These are phyloP conservation scores for Phytophthora pinifolia DNA, from an alignment of 352 stramenopile species.

Conservation along the genomic window DNA sequence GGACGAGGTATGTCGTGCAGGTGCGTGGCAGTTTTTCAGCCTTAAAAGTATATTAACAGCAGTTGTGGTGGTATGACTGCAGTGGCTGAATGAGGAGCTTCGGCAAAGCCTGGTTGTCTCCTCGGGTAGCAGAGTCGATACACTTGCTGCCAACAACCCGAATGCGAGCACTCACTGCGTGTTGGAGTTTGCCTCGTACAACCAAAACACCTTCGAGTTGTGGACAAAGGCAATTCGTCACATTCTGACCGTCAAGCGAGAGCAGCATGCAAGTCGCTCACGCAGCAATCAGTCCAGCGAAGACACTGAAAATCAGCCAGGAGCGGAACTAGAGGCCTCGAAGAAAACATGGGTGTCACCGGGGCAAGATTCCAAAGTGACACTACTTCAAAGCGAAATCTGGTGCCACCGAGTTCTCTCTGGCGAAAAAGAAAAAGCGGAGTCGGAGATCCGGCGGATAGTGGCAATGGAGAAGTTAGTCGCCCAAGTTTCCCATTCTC, in stretches of 20 bases:
- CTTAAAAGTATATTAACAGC: not conserved
- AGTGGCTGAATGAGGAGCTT: conserved; percentile 80
- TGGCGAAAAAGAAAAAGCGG: conserved; percentile 80
- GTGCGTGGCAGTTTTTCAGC: not conserved
- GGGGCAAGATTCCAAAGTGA: conserved; percentile 80
- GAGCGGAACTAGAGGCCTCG: not conserved
- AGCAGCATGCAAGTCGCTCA: conserved; percentile 25
- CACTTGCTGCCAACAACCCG: conserved; percentile 53
- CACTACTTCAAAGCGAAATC: conserved; percentile 82
- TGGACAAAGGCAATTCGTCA: conserved; percentile 84
- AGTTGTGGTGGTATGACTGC: not conserved
- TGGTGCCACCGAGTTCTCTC: conserved; percentile 84
- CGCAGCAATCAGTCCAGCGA: conserved; percentile 24
- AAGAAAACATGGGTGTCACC: conserved; percentile 66
- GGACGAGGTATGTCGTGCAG: conserved; percentile 50
- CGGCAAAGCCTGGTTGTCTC: conserved; percentile 52
- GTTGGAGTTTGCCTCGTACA: conserved; percentile 82
- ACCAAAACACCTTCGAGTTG: conserved; percentile 81
- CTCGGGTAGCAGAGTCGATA: conserved; percentile 43
- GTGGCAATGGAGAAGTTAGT: conserved; percentile 87
- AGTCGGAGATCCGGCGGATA: conserved; percentile 81
- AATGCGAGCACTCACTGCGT: conserved; percentile 61
- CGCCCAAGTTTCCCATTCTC: conserved; percentile 66
- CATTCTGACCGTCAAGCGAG: conserved; percentile 58
- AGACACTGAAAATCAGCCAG: conserved; percentile 18